Evolutionary conservation across 768 basidiomycete genomes (phyloP).

Genomic region (Guyanaporus albipodus): DNA sequence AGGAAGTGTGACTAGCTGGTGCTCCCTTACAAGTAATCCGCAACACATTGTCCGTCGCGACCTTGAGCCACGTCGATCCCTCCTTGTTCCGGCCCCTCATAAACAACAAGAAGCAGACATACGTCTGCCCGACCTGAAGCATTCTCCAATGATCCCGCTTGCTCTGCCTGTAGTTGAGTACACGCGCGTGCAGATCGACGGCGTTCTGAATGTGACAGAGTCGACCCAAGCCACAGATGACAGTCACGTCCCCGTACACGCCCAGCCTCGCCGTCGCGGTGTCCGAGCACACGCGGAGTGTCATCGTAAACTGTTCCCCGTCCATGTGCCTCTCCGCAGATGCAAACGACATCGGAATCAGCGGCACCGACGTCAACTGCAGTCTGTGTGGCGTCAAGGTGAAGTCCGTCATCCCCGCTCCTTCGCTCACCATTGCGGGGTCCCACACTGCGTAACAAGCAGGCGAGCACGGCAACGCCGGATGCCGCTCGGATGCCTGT

Average conservation of each 20-base stretch:
- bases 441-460: constrained; percentile 24
- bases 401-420: constrained; percentile 15
- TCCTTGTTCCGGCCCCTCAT: neutral
- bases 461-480: constrained; percentile 18
- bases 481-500: constrained; percentile 13
- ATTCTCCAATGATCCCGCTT: neutral
- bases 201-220: constrained; percentile 11
- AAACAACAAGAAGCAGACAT: constrained; percentile 23
- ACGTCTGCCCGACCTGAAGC: constrained; percentile 15
- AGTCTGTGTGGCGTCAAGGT: constrained; percentile 13
- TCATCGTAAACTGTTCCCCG: constrained; percentile 10
- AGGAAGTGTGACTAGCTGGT: neutral
- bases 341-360: constrained; percentile 17
- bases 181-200: constrained; percentile 17
- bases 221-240: constrained; percentile 15
- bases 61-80: constrained; percentile 21
- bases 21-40: constrained; percentile 8
- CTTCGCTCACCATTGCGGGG: constrained; percentile 1
- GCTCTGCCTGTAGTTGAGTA: constrained; percentile 21
- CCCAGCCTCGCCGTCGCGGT: neutral
- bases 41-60: constrained; percentile 23
- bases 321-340: neutral
- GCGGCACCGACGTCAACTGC: constrained; percentile 17
- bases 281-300: constrained; percentile 1
- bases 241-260: constrained; percentile 9